Percentiles rank a stretch among this genome's conserved stretches.
phyloP scores from a whole-genome alignment of 2,329 filamentous ascomycete species.

The Coniella lustricola region DNA sequence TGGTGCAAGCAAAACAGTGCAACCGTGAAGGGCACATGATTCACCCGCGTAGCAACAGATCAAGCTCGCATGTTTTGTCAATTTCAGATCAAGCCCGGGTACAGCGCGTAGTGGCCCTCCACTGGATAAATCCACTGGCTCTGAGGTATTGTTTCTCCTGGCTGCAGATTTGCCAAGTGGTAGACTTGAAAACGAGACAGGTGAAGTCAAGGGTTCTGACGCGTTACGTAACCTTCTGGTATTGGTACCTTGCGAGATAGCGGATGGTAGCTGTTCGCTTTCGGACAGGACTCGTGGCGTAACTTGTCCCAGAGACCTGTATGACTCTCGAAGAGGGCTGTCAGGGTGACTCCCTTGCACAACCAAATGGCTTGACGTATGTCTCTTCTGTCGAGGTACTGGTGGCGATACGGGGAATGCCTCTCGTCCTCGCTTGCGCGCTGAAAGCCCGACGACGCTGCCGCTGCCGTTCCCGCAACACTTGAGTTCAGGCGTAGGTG shows the following conservation, averaged over 20 bases:
- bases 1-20: constrained; percentile 34
- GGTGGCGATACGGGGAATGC: background rate
- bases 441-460: background rate
- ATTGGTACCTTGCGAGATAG: background rate
- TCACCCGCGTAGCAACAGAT: constrained; percentile 27
- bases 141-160: background rate
- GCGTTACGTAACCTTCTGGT: background rate
- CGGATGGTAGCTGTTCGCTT: background rate
- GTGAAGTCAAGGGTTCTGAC: background rate
- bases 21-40: constrained; percentile 32
- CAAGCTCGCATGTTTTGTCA: background rate
- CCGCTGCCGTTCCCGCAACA: background rate
- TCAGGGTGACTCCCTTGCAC: background rate
- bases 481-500: background rate
- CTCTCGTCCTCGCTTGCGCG: constrained; percentile 7
- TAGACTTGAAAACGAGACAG: too few relatives aligned
- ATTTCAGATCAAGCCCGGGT: constrained; percentile 13
- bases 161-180: too few relatives aligned
- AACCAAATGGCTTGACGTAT: background rate
- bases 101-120: constrained; percentile 17
- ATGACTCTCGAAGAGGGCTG: background rate
- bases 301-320: constrained; percentile 13
- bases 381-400: background rate
- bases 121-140: background rate
- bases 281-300: background rate